Evolutionary conservation across 192 early-diverging fungal species (phyloP), one percentile per base, ranked within the genome.

Genomic region (Backusella morwellensis): DNA sequence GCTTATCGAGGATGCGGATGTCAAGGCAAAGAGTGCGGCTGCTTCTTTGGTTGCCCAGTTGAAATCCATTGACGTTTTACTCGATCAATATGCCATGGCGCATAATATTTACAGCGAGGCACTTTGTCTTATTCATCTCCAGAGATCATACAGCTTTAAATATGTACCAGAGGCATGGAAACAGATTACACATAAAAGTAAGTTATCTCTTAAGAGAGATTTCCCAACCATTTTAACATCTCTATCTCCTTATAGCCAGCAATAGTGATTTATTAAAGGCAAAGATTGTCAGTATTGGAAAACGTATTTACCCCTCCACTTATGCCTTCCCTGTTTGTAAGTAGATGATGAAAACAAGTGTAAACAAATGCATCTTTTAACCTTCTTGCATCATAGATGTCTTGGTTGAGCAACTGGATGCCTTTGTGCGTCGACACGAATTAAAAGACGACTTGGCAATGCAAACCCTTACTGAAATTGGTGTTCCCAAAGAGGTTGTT

Each of bases 251-350:
- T 4, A 12, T 68, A 68, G 67, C 67, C n/a, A 36, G 7, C n/a
- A 36, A 68, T 29, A 26, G 26, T 11, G 44, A 47, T 21, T 29
- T 32, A 29, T 47, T 72, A 17, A 44, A 72, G 19, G 19, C 40
- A 41, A 50, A 72, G 42, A 29, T 72, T 26, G 23, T 34, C 12
- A 23, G 14, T 4, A 32, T 72, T n/a, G 41, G 36, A 44, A 11
- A 44, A 32, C 23, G 14, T 34, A 15, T 72, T 50, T 72, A 72
- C 42, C 70, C 70, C 14, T 72, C 70, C 5, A 44, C 29, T 35
- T 42, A 26, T 32, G 21, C 70, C 1, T 72, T 72, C 26, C 70
- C 70, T 34, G 70, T 72, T 36, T 72, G 70, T 72, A 72, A 72
- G 70, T 72, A 41, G 35, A 42, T 29, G 35, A 42, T 29, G 21